These are phyloP conservation scores for Alternaria sp. DNA, from an alignment of 2,329 filamentous ascomycete genomes.

Conservation along the genomic window DNA sequence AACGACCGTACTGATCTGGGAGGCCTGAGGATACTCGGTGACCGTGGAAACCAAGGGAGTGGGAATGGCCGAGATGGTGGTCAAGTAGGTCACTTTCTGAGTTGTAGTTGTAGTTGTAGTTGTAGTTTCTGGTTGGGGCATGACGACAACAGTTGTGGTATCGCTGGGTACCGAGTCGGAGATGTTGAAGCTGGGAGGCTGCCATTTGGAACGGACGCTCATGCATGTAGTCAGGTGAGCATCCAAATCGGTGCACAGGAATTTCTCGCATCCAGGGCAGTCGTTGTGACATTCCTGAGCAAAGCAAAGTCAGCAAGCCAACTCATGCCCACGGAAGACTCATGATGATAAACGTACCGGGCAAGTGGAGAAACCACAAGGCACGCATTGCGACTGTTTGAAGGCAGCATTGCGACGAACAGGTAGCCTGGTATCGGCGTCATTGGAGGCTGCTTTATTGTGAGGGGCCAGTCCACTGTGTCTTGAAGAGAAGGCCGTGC, in stretches of 20 bases:
- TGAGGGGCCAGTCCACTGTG: not conserved
- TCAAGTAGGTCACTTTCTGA: not conserved
- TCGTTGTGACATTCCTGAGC: slow-evolving; percentile 10
- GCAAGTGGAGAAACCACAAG: slow-evolving; percentile 6
- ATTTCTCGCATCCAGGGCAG: slow-evolving; percentile 10
- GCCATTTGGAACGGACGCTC: slow-evolving; percentile 10
- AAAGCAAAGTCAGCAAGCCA: not conserved
- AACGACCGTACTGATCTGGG: not conserved
- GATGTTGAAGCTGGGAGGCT: slow-evolving; percentile 8
- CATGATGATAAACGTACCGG: not conserved
- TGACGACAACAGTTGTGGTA: slow-evolving; percentile 7
- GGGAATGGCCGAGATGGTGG: not conserved
- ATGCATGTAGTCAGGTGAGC: slow-evolving; percentile 9
- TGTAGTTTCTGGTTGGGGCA: not conserved
- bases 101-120: not conserved
- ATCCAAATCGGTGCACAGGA: not conserved
- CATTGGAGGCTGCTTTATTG: not conserved
- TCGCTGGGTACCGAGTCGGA: not conserved
- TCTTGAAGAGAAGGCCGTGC: not conserved
- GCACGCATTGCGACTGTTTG: slow-evolving; percentile 5
- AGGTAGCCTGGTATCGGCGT: not conserved
- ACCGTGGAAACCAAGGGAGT: not conserved
- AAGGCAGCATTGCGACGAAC: slow-evolving; percentile 4
- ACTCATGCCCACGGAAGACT: not conserved
- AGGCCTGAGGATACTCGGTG: not conserved